A percentile compares a stretch with the other conserved stretches of the same genome.
Conservation (phyloP, 805 yeast species). For the Citeromyces nyonsensis region DNA sequence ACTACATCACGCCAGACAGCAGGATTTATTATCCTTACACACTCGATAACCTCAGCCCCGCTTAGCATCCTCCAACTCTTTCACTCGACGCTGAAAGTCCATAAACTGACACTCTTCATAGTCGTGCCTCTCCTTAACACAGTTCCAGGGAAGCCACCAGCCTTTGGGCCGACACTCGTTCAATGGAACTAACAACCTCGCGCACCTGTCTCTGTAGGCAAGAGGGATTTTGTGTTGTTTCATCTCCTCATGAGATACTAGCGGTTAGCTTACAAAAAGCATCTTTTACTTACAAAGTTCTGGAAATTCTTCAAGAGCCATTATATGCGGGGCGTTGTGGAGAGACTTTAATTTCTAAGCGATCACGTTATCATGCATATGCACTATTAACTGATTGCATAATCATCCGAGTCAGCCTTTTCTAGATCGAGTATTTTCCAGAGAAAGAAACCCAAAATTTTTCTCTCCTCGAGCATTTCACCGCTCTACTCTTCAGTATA, state of each 20-base stretch:
- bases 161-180: slow-evolving; percentile 47
- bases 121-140: slow-evolving; percentile 62
- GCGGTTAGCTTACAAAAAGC: slow-evolving; percentile 1
- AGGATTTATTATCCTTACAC: no score
- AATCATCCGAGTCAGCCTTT: no score
- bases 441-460: no score
- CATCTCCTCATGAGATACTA: slow-evolving; percentile 75
- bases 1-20: no score
- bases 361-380: no score
- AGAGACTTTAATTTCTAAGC: no score
- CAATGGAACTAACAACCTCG: slow-evolving; percentile 41
- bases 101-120: slow-evolving; percentile 79
- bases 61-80: slow-evolving; percentile 48
- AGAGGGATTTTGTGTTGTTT: slow-evolving; percentile 66
- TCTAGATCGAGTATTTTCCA: no score
- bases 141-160: slow-evolving; percentile 51
- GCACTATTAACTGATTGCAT: no score
- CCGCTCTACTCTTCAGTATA: no score
- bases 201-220: slow-evolving; percentile 76
- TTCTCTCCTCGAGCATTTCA: no score
- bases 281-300: slow-evolving; percentile 19
- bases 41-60: no score
- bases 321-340: slow-evolving; percentile 3
- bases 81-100: slow-evolving; percentile 69
- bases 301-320: slow-evolving; percentile 21